phyloP scores from a whole-genome alignment of 1,139 yeast genomes.

The Taphrina betulina region DNA sequence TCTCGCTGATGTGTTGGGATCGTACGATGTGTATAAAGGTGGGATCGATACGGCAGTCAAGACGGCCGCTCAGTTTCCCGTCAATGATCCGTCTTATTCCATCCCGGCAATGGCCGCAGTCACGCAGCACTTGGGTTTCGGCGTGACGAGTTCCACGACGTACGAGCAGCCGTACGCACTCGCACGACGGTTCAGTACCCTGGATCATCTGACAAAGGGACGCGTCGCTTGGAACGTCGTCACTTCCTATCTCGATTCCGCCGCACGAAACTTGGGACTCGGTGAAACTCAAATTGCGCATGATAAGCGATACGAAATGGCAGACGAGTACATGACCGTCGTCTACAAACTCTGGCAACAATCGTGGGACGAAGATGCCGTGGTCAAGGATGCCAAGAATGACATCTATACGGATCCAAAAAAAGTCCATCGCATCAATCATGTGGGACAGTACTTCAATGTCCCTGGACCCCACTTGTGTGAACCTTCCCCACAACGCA shows the following conservation, averaged over 20 bases:
- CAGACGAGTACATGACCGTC: conserved; percentile 48
- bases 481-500: conserved; percentile 49
- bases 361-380: conserved; percentile 51
- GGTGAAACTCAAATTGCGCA: conserved; percentile 45
- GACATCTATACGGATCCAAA: conserved; percentile 45
- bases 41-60: conserved; percentile 46
- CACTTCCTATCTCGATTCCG: conserved; percentile 45
- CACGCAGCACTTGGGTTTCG: conserved; percentile 47
- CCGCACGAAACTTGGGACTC: conserved; percentile 46
- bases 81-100: conserved; percentile 46
- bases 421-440: conserved; percentile 45
- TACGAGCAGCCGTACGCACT: conserved; percentile 50
- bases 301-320: conserved; percentile 47
- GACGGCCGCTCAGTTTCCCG: conserved; percentile 48
- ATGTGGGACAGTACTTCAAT: conserved; percentile 46
- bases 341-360: conserved; percentile 47
- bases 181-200: conserved; percentile 48
- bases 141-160: conserved; percentile 49
- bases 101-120: conserved; percentile 49
- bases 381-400: conserved; percentile 36
- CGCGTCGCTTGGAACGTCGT: conserved; percentile 52
- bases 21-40: conserved; percentile 50
- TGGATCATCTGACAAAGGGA: conserved; percentile 49
- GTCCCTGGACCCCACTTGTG: conserved; percentile 48
- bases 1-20: conserved; percentile 53